Conservation (phyloP, 2,329 filamentous ascomycete genomes). For the Colletotrichum spaethianum region DNA sequence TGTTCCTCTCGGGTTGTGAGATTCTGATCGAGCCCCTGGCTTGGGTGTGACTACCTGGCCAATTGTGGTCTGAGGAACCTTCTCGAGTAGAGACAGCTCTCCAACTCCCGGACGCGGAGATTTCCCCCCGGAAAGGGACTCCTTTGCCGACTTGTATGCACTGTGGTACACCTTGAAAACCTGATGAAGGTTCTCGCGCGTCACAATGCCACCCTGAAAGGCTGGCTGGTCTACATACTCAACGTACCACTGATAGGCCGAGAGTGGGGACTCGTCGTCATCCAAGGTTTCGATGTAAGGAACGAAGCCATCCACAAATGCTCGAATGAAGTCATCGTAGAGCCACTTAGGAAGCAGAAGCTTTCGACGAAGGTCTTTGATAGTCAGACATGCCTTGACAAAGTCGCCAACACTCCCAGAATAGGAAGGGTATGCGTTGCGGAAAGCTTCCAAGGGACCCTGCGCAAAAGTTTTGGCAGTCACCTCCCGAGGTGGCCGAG, state of each 20-base stretch:
- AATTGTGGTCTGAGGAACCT: neutral
- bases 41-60: neutral
- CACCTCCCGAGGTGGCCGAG: neutral
- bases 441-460: conserved; percentile 57
- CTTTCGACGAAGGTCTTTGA: conserved; percentile 55
- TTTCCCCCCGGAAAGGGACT: neutral
- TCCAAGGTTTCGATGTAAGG: conserved; percentile 54
- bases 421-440: conserved; percentile 59
- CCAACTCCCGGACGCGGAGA: neutral
- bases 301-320: conserved; percentile 59
- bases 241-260: conserved; percentile 60
- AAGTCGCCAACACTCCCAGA: conserved; percentile 58
- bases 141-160: conserved; percentile 43
- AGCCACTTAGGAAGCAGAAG: conserved; percentile 57
- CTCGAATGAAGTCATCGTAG: conserved; percentile 68
- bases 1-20: neutral
- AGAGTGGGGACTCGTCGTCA: conserved; percentile 47
- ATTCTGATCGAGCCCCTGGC: neutral
- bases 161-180: conserved; percentile 53
- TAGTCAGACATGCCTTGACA: conserved; percentile 59
- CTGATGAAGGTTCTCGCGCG: conserved; percentile 51
- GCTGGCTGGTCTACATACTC: conserved; percentile 42
- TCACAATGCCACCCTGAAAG: conserved; percentile 50
- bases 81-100: neutral
- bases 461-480: conserved; percentile 14